phyloP scores from a whole-genome alignment of 192 early-diverging fungal genomes.

The Mycoemilia scoparia region DNA sequence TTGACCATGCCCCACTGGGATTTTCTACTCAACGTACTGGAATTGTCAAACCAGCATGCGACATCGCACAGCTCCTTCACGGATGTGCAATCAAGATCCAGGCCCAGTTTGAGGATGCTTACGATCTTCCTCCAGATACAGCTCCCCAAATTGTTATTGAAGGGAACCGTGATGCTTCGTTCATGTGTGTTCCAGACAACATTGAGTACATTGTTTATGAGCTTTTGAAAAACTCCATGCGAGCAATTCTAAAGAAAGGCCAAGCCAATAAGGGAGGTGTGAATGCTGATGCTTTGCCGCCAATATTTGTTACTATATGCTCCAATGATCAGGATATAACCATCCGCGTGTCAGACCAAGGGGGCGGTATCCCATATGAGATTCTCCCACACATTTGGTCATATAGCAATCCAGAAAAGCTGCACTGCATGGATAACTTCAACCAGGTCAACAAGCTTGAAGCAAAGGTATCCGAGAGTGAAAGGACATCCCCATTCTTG shows the following conservation, averaged over 20 bases:
- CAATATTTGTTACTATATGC: slow-evolving; percentile 73
- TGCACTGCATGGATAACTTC: slow-evolving; percentile 44
- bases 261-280: neutral
- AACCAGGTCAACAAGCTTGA: slow-evolving; percentile 58
- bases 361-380: slow-evolving; percentile 59
- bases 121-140: slow-evolving; percentile 20
- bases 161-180: slow-evolving; percentile 49
- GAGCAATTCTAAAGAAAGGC: slow-evolving; percentile 5
- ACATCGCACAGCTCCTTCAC: slow-evolving; percentile 30
- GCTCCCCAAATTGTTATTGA: slow-evolving; percentile 61
- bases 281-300: slow-evolving; percentile 36
- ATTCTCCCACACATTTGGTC: slow-evolving; percentile 64
- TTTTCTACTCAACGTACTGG: slow-evolving; percentile 32
- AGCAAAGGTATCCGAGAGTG: slow-evolving; percentile 50
- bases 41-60: slow-evolving; percentile 20
- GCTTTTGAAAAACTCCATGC: slow-evolving; percentile 71
- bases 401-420: slow-evolving; percentile 46
- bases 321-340: slow-evolving; percentile 51
- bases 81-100: slow-evolving; percentile 18
- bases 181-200: slow-evolving; percentile 90
- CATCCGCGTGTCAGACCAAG: slow-evolving; percentile 86
- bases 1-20: slow-evolving; percentile 24
- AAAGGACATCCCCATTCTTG: slow-evolving; percentile 16
- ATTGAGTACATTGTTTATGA: slow-evolving; percentile 89
- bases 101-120: slow-evolving; percentile 22